These are phyloP conservation scores for Phytophthora idaei DNA, from an alignment of 352 stramenopile genomes.

Conservation along the genomic window DNA sequence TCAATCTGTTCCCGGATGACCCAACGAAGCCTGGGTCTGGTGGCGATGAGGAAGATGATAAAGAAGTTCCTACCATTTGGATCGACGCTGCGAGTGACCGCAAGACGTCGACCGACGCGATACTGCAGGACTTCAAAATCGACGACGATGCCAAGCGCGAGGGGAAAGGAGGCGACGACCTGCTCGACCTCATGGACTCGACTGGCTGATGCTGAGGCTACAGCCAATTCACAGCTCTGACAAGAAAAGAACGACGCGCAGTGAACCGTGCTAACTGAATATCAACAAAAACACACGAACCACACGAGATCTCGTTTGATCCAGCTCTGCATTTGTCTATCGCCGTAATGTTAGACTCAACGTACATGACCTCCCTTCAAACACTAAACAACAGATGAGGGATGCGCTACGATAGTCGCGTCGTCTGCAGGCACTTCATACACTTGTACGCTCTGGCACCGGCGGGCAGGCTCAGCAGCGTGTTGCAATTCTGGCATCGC, in stretches of 20 bases:
- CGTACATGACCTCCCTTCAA: slow-evolving; percentile 1
- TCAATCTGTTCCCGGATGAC: slow-evolving; percentile 83
- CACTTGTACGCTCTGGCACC: slow-evolving; percentile 89
- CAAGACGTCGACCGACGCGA: slow-evolving; percentile 52
- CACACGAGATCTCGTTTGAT: slow-evolving; percentile 17
- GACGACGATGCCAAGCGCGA: slow-evolving; percentile 54
- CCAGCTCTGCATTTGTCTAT: slow-evolving; percentile 25
- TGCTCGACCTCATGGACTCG: slow-evolving; percentile 91
- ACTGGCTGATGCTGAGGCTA: slow-evolving; percentile 26
- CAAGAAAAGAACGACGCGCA: not conserved
- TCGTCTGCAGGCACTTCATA: slow-evolving; percentile 89
- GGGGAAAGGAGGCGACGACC: slow-evolving; percentile 64
- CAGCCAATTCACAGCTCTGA: not conserved
- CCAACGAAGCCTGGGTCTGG: slow-evolving; percentile 35
- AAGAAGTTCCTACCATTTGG: slow-evolving; percentile 76
- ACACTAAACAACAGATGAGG: slow-evolving; percentile 23
- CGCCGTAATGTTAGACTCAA: slow-evolving; percentile 2
- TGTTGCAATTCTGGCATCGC: slow-evolving; percentile 88
- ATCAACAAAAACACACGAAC: not conserved
- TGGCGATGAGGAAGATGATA: slow-evolving; percentile 64
- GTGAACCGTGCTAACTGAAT: not conserved
- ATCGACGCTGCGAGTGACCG: slow-evolving; percentile 81
- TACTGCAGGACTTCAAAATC: slow-evolving; percentile 71
- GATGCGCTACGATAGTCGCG: slow-evolving; percentile 61
- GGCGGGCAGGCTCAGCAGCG: slow-evolving; percentile 77